Conservation (phyloP, 108 stramenopile genomes). For the Epithemia pelagica region DNA sequence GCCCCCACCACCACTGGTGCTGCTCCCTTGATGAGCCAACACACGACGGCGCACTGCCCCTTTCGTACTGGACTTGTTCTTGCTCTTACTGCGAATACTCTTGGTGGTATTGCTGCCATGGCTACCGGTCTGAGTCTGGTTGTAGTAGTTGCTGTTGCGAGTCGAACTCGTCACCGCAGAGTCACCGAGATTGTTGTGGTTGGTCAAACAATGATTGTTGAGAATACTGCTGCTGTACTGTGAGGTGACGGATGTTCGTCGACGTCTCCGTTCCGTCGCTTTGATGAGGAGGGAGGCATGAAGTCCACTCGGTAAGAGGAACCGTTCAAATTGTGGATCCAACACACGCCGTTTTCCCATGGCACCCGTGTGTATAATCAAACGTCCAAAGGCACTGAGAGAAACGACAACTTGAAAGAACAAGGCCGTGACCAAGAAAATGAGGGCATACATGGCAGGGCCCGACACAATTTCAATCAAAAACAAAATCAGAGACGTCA, state of each 20-base stretch:
- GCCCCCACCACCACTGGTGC: not conserved
- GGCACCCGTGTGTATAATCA: constrained; percentile 48
- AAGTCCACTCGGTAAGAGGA: constrained; percentile 35
- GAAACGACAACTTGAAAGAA: constrained; percentile 34
- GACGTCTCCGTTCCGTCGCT: constrained; percentile 18
- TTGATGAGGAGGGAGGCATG: constrained; percentile 34
- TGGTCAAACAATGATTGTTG: not conserved
- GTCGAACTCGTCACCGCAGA: not conserved
- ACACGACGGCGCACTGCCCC: not conserved
- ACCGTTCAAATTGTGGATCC: constrained; percentile 25
- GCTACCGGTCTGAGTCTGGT: not conserved
- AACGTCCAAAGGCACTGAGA: constrained; percentile 38
- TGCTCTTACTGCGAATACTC: too few relatives aligned
- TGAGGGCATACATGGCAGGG: constrained; percentile 3
- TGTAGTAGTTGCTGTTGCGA: not conserved
- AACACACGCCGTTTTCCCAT: constrained; percentile 41
- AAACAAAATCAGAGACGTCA: constrained; percentile 37
- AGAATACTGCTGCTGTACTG: constrained; percentile 12
- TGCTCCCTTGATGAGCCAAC: not conserved
- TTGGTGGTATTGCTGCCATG: not conserved
- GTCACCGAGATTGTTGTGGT: not conserved
- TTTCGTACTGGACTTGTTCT: not conserved
- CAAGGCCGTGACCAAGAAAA: constrained; percentile 10
- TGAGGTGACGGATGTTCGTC: constrained; percentile 8
- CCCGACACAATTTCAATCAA: constrained; percentile 20